Evolutionary conservation across 2,329 filamentous ascomycete species (phyloP).

Genomic region (Aspergillus arachidicola): DNA sequence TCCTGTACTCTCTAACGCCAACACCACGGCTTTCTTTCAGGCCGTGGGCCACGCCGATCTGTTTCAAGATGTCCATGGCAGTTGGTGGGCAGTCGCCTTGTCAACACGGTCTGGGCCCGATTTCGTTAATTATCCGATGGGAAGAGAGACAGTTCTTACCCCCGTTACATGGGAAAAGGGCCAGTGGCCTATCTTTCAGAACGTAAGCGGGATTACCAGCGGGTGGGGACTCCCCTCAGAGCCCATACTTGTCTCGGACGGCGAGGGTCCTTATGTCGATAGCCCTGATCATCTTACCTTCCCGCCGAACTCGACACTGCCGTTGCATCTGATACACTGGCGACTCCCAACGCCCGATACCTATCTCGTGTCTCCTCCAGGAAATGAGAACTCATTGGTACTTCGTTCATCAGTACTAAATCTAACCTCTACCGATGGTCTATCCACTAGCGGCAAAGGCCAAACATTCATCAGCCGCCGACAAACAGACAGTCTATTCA

Average conservation of each 20-base stretch:
- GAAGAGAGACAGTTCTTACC: constrained; percentile 55
- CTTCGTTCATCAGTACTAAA: constrained; percentile 55
- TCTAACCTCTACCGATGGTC: constrained; percentile 43
- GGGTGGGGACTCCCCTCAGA: background rate
- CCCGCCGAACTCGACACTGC: constrained; percentile 46
- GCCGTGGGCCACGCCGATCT: constrained; percentile 61
- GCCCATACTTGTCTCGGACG: constrained; percentile 19
- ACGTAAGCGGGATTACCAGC: constrained; percentile 17
- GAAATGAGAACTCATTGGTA: constrained; percentile 48
- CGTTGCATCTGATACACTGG: constrained; percentile 60
- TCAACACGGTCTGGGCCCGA: constrained; percentile 41
- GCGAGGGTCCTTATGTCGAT: constrained; percentile 26
- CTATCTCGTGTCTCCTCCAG: constrained; percentile 51
- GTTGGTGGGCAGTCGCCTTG: constrained; percentile 58
- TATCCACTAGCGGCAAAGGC: background rate
- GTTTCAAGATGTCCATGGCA: constrained; percentile 54
- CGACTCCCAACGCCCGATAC: constrained; percentile 50
- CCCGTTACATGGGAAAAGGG: constrained; percentile 52
- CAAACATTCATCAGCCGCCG: constrained; percentile 14
- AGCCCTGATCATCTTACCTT: constrained; percentile 54
- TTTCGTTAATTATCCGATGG: constrained; percentile 54
- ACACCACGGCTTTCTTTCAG: constrained; percentile 48
- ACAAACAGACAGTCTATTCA: constrained; percentile 24
- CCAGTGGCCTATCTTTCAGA: constrained; percentile 48
- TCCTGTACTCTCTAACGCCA: constrained; percentile 44